Conservation (phyloP, 2,329 filamentous ascomycete genomes). For the Colletotrichum costaricense region DNA sequence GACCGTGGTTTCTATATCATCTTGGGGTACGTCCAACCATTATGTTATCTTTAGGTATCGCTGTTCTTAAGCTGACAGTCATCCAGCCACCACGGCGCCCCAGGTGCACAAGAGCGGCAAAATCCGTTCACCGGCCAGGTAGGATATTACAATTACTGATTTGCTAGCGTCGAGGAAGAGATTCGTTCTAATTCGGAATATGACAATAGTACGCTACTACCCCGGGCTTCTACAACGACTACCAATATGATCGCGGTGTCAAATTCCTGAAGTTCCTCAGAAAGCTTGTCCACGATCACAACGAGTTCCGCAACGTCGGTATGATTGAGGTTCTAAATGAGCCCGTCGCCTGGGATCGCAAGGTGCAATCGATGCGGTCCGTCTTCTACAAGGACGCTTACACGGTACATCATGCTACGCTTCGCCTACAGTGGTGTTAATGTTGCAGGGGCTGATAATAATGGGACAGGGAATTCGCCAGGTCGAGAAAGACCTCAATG, state of each 20-base stretch:
- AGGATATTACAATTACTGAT: not conserved
- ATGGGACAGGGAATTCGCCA: conserved; percentile 55
- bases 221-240: conserved; percentile 66
- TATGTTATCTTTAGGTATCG: too few relatives aligned
- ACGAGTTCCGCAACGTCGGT: conserved; percentile 64
- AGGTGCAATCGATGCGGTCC: conserved; percentile 46
- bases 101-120: conserved; percentile 57
- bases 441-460: too few relatives aligned
- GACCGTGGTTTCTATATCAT: conserved; percentile 64
- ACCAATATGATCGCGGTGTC: conserved; percentile 66
- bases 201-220: conserved; percentile 32
- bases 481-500: conserved; percentile 56
- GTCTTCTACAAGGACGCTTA: conserved; percentile 60
- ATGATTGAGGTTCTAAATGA: conserved; percentile 71
- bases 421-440: too few relatives aligned
- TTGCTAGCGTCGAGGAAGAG: too few relatives aligned
- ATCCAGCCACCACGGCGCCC: conserved; percentile 57
- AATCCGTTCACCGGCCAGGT: conserved; percentile 60
- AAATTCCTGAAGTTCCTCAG: conserved; percentile 68
- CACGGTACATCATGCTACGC: conserved; percentile 4
- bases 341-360: conserved; percentile 54
- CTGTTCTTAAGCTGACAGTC: not conserved
- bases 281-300: conserved; percentile 59
- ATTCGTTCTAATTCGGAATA: too few relatives aligned
- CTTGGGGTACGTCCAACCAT: conserved; percentile 48